phyloP scores from a whole-genome alignment of 2,329 filamentous ascomycete genomes.

The Aureobasidium sp. region DNA sequence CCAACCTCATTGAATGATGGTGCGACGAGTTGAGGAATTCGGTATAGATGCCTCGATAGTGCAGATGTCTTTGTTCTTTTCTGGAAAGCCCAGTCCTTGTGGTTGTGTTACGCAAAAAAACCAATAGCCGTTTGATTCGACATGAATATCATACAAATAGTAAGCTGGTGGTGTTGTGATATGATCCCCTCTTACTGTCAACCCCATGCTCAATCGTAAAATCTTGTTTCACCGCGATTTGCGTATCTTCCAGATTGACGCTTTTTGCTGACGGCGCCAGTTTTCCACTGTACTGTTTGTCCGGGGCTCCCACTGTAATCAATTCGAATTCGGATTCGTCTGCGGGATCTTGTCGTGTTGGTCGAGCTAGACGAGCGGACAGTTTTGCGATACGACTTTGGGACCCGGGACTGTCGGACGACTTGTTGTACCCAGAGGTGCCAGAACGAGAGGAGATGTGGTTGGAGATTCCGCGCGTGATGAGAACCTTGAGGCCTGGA shows the following conservation, averaged over 20 bases:
- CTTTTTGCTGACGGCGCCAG: neutral
- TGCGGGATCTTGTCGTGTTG: neutral
- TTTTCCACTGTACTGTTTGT: neutral
- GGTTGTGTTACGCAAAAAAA: too few relatives aligned
- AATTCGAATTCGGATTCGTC: constrained; percentile 1
- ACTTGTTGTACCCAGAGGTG: neutral
- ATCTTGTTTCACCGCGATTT: neutral
- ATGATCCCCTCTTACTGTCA: neutral
- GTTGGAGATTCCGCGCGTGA: neutral
- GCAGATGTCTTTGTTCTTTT: too few relatives aligned
- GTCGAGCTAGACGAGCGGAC: neutral
- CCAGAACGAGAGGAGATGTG: neutral
- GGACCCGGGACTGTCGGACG: neutral
- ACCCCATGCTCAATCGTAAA: neutral
- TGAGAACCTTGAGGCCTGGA: constrained; percentile 9
- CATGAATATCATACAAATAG: neutral
- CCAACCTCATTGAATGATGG: too few relatives aligned
- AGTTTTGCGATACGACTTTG: neutral
- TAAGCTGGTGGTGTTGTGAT: neutral
- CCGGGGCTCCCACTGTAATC: neutral
- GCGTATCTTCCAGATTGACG: neutral
- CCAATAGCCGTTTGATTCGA: too few relatives aligned
- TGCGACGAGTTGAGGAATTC: too few relatives aligned
- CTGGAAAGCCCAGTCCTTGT: too few relatives aligned
- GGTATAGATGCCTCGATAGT: too few relatives aligned